phyloP scores from a whole-genome alignment of 192 early-diverging fungal genomes.

The Phlyctochytrium bullatum region DNA sequence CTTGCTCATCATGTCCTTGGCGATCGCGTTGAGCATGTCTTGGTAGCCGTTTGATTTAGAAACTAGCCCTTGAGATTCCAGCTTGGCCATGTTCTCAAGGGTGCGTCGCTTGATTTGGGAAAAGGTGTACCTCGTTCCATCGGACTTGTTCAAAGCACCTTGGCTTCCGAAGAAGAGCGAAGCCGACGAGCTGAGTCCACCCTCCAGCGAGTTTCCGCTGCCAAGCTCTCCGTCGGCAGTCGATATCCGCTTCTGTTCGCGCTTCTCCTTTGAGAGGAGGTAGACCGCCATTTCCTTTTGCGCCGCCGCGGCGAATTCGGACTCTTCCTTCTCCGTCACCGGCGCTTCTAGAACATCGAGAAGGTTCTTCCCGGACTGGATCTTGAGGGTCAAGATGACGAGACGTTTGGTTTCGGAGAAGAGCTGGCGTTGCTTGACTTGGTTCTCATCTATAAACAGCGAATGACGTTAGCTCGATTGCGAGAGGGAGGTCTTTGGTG shows the following conservation, averaged over 20 bases:
- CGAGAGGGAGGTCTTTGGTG: neutral
- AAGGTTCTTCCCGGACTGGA: constrained; percentile 81
- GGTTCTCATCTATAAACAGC: constrained; percentile 33
- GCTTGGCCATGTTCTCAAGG: constrained; percentile 73
- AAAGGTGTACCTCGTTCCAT: constrained; percentile 57
- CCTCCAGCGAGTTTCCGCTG: constrained; percentile 6
- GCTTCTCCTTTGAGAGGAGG: constrained; percentile 6
- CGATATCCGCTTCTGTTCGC: neutral
- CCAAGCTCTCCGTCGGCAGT: constrained; percentile 1
- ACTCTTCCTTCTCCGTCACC: constrained; percentile 74
- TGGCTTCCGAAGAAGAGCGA: constrained; percentile 18
- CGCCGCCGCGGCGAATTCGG: constrained; percentile 32
- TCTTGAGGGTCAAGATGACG: constrained; percentile 76
- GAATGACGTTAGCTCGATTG: neutral
- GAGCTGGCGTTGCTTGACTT: constrained; percentile 56
- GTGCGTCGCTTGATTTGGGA: constrained; percentile 77
- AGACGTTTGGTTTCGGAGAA: constrained; percentile 89
- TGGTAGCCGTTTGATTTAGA: constrained; percentile 79
- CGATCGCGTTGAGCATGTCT: constrained; percentile 90
- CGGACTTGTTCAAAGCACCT: constrained; percentile 14
- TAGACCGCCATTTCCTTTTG: constrained; percentile 15
- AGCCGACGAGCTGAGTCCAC: constrained; percentile 1
- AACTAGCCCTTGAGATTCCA: constrained; percentile 75
- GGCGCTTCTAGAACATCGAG: constrained; percentile 80
- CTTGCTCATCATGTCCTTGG: constrained; percentile 90